These are phyloP conservation scores for Amphirosellinia nigrospora DNA, from an alignment of 495 filamentous ascomycete genomes.

Conservation along the genomic window DNA sequence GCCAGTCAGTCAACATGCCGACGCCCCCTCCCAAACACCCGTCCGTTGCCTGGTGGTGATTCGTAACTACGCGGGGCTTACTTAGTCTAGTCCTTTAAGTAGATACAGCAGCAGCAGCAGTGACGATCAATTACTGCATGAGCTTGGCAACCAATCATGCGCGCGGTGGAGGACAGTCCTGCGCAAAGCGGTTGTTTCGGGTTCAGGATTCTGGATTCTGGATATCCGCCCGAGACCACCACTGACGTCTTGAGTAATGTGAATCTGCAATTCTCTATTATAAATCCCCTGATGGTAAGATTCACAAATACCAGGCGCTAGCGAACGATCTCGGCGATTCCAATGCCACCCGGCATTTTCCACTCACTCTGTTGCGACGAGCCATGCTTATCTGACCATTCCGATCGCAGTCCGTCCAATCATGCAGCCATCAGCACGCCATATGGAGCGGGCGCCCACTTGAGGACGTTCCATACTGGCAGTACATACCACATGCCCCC, in stretches of 20 bases:
- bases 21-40: background rate
- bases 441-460: background rate
- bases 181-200: constrained; percentile 18
- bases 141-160: constrained; percentile 1
- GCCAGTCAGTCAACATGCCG: constrained; percentile 12
- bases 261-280: constrained; percentile 17
- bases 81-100: background rate
- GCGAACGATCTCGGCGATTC: constrained; percentile 10
- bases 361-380: background rate
- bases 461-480: background rate
- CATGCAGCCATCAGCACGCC: constrained; percentile 11
- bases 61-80: background rate
- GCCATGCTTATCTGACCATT: constrained; percentile 3
- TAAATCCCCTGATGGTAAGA: constrained; percentile 10
- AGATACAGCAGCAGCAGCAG: background rate
- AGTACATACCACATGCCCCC: too few species aligned
- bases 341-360: constrained; percentile 7
- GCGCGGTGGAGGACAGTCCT: background rate
- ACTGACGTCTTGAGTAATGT: background rate
- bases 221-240: constrained; percentile 8
- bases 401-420: constrained; percentile 4
- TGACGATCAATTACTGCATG: constrained; percentile 17
- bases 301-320: constrained; percentile 7
- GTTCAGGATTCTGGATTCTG: constrained; percentile 6
- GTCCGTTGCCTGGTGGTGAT: constrained; percentile 2